phyloP scores from a whole-genome alignment of 257 asterid genomes.

The Gardenia jasminoides region DNA sequence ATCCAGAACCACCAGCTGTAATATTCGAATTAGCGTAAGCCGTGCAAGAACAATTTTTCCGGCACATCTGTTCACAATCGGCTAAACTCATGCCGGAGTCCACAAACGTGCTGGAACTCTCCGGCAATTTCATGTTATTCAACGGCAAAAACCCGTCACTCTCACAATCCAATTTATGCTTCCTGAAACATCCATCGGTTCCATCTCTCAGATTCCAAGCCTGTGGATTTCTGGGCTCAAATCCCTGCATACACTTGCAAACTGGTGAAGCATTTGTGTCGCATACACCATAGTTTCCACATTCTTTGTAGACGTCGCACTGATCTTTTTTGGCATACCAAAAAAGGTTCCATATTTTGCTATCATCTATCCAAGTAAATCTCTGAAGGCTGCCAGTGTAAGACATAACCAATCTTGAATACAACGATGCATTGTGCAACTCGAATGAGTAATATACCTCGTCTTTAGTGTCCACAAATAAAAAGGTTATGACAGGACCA shows the following conservation, averaged over 20 bases:
- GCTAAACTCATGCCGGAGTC: constrained; percentile 38
- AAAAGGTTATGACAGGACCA: constrained; percentile 35
- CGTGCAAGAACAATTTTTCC: constrained; percentile 59
- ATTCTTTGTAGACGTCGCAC: constrained; percentile 68
- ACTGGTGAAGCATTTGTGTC: constrained; percentile 72
- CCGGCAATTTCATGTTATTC: constrained; percentile 71
- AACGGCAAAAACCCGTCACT: constrained; percentile 48
- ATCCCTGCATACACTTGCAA: constrained; percentile 64
- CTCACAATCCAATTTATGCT: constrained; percentile 39
- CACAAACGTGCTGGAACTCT: constrained; percentile 52
- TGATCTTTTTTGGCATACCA: constrained; percentile 88
- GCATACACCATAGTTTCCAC: constrained; percentile 72
- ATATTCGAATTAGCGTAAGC: constrained; percentile 61
- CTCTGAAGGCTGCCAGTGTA: constrained; percentile 47
- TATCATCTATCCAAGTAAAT: constrained; percentile 59
- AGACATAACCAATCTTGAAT: constrained; percentile 48
- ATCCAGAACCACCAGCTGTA: constrained; percentile 56
- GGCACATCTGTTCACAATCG: constrained; percentile 54
- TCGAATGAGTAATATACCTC: constrained; percentile 47
- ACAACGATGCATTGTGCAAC: constrained; percentile 42
- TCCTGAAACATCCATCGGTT: constrained; percentile 65
- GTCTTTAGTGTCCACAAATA: constrained; percentile 31
- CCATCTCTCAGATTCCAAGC: constrained; percentile 83
- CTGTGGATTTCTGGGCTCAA: constrained; percentile 52
- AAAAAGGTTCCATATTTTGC: constrained; percentile 48